Conservation (phyloP, 371 early-diverging fungal species). For the Actinomucor elegans region DNA sequence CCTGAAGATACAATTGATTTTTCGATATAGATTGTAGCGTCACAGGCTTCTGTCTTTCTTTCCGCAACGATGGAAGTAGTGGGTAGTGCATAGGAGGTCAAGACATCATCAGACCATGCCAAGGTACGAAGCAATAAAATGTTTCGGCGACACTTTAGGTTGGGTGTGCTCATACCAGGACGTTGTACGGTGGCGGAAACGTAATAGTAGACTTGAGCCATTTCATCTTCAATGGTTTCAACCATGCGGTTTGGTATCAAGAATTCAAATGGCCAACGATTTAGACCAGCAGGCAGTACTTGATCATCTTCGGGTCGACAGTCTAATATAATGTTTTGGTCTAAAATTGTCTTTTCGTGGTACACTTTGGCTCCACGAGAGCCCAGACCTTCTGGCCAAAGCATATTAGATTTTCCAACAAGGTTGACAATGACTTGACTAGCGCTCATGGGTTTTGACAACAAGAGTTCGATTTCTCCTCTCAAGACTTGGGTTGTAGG, state of each 20-base stretch:
- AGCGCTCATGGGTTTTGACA: slow-evolving; percentile 23
- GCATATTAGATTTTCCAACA: slow-evolving; percentile 31
- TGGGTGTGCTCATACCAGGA: slow-evolving; percentile 23
- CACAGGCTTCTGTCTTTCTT: slow-evolving; percentile 31
- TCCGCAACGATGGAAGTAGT: slow-evolving; percentile 41
- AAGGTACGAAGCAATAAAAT: slow-evolving; percentile 41
- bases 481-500: slow-evolving; percentile 28
- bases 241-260: slow-evolving; percentile 39
- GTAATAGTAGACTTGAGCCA: slow-evolving; percentile 42
- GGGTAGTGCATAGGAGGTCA: slow-evolving; percentile 35
- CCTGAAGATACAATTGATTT: slow-evolving; percentile 48
- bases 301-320: slow-evolving; percentile 12
- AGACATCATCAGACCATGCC: slow-evolving; percentile 29
- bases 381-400: slow-evolving; percentile 37
- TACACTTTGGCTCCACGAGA: slow-evolving; percentile 20
- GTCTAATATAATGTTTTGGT: slow-evolving; percentile 26
- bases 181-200: slow-evolving; percentile 38
- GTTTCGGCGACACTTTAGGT: slow-evolving; percentile 28
- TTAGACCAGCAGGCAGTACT: slow-evolving; percentile 28
- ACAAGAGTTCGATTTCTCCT: slow-evolving; percentile 28
- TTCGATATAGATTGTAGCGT: slow-evolving; percentile 44
- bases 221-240: slow-evolving; percentile 48
- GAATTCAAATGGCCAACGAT: slow-evolving; percentile 50
- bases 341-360: slow-evolving; percentile 26
- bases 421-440: slow-evolving; percentile 22